phyloP scores from a whole-genome alignment of 2,329 filamentous ascomycete genomes.

The Hymenoscyphus linearis region DNA sequence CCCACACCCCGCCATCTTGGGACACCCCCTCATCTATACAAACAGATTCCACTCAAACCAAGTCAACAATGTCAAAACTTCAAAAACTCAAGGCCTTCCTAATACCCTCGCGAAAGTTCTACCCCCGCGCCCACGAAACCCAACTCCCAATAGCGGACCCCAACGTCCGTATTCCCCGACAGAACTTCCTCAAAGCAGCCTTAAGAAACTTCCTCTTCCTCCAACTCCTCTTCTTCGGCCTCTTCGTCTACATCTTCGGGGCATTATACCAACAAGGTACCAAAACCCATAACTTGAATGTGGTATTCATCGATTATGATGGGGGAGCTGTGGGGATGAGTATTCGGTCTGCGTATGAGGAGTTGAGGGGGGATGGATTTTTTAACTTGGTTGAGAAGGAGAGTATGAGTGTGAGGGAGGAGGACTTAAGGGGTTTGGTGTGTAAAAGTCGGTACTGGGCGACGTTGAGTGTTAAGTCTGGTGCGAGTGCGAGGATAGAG shows the following conservation, averaged over 20 bases:
- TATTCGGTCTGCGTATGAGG: constrained; percentile 32
- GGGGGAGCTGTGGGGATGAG: constrained; percentile 38
- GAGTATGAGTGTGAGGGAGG: constrained; percentile 19
- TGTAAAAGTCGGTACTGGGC: constrained; percentile 37
- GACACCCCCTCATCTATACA: not conserved
- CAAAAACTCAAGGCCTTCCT: not conserved
- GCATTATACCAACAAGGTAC: constrained; percentile 25
- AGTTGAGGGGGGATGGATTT: constrained; percentile 30
- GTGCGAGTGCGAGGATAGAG: constrained; percentile 32
- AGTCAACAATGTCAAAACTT: too few species aligned
- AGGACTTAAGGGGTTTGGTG: constrained; percentile 31
- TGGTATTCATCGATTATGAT: constrained; percentile 62
- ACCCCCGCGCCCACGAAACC: constrained; percentile 1
- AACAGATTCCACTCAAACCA: too few species aligned
- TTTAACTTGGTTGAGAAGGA: constrained; percentile 32
- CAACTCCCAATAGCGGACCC: not conserved
- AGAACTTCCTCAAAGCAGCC: constrained; percentile 17
- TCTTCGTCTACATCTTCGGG: constrained; percentile 34
- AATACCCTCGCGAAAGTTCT: not conserved
- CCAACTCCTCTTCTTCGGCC: constrained; percentile 22
- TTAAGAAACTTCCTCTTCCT: constrained; percentile 18
- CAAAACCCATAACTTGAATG: constrained; percentile 39
- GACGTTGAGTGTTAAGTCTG: constrained; percentile 32
- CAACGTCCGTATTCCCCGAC: constrained; percentile 2
- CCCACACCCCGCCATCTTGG: not conserved